Conservation (phyloP, 257 asterid species). For the Capsicum chinense region DNA sequence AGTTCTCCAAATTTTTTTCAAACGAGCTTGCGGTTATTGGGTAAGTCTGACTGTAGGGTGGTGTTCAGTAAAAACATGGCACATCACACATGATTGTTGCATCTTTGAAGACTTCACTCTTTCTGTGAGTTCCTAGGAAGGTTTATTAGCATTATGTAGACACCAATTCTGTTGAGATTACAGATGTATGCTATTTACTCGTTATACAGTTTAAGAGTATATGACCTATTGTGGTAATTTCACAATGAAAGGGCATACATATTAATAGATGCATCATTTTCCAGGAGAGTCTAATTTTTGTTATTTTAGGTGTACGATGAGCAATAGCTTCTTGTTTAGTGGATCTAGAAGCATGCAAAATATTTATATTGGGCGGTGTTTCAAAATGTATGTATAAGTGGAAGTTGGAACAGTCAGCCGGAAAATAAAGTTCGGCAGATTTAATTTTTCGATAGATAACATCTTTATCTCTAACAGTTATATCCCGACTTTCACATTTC, state of each 20-base stretch:
- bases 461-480: constrained; percentile 22
- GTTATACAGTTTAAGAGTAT: neutral
- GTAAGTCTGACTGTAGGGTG: neutral
- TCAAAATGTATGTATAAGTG: neutral
- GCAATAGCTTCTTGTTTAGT: neutral
- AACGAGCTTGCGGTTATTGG: neutral
- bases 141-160: neutral
- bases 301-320: constrained; percentile 1
- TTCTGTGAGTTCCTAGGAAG: constrained; percentile 10
- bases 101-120: neutral
- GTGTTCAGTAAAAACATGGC: neutral
- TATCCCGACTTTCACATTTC: constrained; percentile 28
- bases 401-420: neutral
- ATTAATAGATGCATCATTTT: constrained; percentile 1
- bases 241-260: neutral
- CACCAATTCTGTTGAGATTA: constrained; percentile 1
- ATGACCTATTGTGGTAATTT: neutral
- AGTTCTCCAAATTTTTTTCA: neutral
- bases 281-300: neutral
- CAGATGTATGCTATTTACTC: neutral
- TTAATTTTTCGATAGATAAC: neutral
- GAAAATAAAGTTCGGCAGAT: neutral
- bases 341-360: constrained; percentile 3
- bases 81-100: neutral
- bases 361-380: neutral